Percentiles rank a stretch among this genome's conserved stretches.
These are phyloP conservation scores for Aspergillus funiculosus DNA, from an alignment of 495 filamentous ascomycete genomes.

Conservation along the genomic window DNA sequence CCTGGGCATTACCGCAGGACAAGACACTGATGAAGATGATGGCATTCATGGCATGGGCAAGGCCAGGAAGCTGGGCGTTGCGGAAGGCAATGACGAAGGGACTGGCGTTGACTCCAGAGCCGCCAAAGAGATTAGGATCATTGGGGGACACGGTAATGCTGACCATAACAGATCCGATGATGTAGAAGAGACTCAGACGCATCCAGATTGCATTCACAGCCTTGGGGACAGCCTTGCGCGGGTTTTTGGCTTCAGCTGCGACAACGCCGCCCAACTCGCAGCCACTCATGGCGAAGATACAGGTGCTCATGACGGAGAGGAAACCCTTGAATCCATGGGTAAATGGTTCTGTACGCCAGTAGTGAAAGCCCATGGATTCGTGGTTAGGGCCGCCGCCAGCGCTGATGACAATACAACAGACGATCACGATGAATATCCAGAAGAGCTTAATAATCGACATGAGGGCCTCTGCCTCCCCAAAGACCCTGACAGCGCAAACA, in stretches of 20 bases:
- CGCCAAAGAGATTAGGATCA: constrained; percentile 50
- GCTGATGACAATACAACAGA: constrained; percentile 63
- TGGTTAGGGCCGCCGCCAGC: constrained; percentile 58
- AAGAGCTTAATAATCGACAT: constrained; percentile 70
- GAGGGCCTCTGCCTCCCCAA: constrained; percentile 70
- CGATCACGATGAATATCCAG: constrained; percentile 63
- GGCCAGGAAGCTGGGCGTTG: constrained; percentile 57
- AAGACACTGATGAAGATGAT: constrained; percentile 62
- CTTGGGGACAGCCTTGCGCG: constrained; percentile 66
- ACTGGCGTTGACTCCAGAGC: constrained; percentile 39
- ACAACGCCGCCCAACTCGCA: constrained; percentile 72
- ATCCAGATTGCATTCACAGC: constrained; percentile 81
- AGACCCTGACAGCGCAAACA: constrained; percentile 61
- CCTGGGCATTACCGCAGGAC: constrained; percentile 59
- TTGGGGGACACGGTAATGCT: constrained; percentile 46
- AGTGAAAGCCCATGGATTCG: constrained; percentile 62
- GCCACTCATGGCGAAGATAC: constrained; percentile 50
- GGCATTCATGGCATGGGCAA: constrained; percentile 73
- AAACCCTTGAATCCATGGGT: constrained; percentile 42
- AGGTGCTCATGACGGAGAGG: constrained; percentile 42
- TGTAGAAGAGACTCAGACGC: constrained; percentile 80
- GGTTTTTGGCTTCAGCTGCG: constrained; percentile 78
- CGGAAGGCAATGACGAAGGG: constrained; percentile 56
- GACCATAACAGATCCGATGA: constrained; percentile 50
- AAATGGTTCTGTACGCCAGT: constrained; percentile 49